Evolutionary conservation across 73 alveolate species (phyloP).

Genomic region (Paramecium caudatum): DNA sequence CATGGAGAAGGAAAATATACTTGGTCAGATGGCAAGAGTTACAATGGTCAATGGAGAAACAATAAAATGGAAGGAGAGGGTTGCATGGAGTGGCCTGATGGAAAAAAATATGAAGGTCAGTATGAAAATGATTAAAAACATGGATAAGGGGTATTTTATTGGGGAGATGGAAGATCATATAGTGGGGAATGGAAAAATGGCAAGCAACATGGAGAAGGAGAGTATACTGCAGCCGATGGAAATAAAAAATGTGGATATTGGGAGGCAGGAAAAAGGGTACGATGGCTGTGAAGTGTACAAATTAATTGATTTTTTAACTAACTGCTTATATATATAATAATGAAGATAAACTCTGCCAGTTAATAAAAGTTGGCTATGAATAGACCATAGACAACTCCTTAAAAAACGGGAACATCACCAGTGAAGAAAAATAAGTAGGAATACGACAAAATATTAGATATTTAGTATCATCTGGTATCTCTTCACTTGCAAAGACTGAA

Average conservation of each 20-base stretch:
- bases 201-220: conserved; percentile 76
- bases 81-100: conserved; percentile 78
- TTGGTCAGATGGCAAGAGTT: conserved; percentile 76
- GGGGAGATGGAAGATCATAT: conserved; percentile 84
- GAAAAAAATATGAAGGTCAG: conserved; percentile 78
- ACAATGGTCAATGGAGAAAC: conserved; percentile 78
- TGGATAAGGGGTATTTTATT: conserved; percentile 83
- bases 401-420: conserved; percentile 22
- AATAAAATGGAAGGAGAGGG: conserved; percentile 83
- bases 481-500: conserved; percentile 36
- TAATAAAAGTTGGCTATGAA: conserved; percentile 14
- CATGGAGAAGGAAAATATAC: conserved; percentile 76
- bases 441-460: conserved; percentile 5
- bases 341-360: conserved; percentile 64
- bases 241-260: conserved; percentile 76
- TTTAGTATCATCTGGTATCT: conserved; percentile 59
- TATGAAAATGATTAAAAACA: conserved; percentile 79
- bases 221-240: conserved; percentile 79
- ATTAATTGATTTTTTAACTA: conserved; percentile 47
- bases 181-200: conserved; percentile 74
- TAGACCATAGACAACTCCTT: conserved; percentile 67
- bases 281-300: conserved; percentile 78
- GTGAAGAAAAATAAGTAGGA: conserved; percentile 58
- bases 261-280: conserved; percentile 81
- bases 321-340: conserved; percentile 28